Base-by-base conservation (phyloP, 2,329 filamentous ascomycete genomes). In the Alternaria triticimaculans region DNA sequence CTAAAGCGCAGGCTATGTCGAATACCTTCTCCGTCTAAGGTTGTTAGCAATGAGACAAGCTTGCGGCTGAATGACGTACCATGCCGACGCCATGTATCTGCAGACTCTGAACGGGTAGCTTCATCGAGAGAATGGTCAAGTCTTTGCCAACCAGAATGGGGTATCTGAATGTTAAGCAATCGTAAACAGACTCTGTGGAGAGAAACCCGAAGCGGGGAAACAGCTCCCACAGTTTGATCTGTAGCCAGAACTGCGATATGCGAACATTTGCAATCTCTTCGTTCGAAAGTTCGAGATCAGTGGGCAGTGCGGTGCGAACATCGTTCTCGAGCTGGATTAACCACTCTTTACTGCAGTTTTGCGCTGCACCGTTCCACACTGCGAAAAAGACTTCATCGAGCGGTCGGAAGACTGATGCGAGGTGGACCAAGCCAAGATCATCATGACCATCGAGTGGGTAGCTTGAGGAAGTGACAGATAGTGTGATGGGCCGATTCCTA, bases 391-490 rank as follows among this genome's bases (percentile, higher is more conserved):
- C 77, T 44, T 91, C 88, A 70, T 92, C 89, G 60, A 92, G 90
- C 1, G 87, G 87, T 9, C 86, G 85, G 78, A 90, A 92, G 0
- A 92, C 78, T 50, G 85, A 87, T 41, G 89, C 86, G 18, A 91
- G 83, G 64, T 87, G 82, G 57, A 82, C 60, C 82, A 85, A 9
- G 89, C 79, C 66, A 80, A 83, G 67, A 85, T 51, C 49, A 21
- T 85, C 75, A 88, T 89, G 59, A 80, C 91, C 88, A 43, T 83
- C 83, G 43, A 88, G 80, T 0, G 87, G 86, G 5, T 90, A 89
- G n/a, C 87, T 85, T 59, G 86, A 88, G 68, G 93, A 88, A 5
- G 88, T 89, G 46, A 90, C 86, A 76, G 90, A 89, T 7, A 94
- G 84, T 44, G 90, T 90, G 51, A 93, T 80, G 14, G 91, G 91